These are phyloP conservation scores for Emericellopsis atlantica DNA, from an alignment of 2,329 filamentous ascomycete species.

Conservation along the genomic window DNA sequence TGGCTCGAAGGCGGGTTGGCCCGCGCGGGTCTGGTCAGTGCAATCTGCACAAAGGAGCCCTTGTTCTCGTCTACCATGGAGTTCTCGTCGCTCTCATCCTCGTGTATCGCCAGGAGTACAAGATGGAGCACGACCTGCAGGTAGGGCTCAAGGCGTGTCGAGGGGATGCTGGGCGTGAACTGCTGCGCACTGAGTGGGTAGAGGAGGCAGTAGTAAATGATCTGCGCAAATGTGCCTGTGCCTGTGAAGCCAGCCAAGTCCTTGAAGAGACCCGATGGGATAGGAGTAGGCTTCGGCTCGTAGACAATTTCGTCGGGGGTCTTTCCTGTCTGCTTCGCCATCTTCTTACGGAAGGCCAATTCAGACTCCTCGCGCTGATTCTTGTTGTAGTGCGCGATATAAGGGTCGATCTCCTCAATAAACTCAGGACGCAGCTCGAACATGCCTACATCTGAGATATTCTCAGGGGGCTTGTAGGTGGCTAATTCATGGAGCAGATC, in stretches of 20 bases:
- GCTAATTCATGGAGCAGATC: constrained; percentile 78
- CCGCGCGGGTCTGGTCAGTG: constrained; percentile 51
- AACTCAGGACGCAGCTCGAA: constrained; percentile 85
- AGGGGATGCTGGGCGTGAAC: constrained; percentile 61
- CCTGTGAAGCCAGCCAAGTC: constrained; percentile 68
- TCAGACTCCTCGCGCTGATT: constrained; percentile 96
- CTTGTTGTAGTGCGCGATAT: constrained; percentile 90
- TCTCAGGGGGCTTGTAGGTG: constrained; percentile 80
- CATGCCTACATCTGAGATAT: constrained; percentile 80
- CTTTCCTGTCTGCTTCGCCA: constrained; percentile 79
- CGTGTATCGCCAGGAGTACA: constrained; percentile 70
- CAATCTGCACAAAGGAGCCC: constrained; percentile 60
- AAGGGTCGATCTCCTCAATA: constrained; percentile 83
- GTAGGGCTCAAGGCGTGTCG: constrained; percentile 79
- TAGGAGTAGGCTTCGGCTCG: constrained; percentile 70
- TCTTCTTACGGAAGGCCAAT: constrained; percentile 72
- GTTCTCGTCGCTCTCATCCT: constrained; percentile 56
- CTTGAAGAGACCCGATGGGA: constrained; percentile 66
- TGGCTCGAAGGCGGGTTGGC: constrained; percentile 47
- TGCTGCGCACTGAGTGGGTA: constrained; percentile 62
- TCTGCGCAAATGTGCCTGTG: constrained; percentile 76
- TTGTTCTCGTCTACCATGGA: constrained; percentile 30
- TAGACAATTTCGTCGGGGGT: constrained; percentile 74
- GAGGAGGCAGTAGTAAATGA: constrained; percentile 77
- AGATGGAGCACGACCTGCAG: constrained; percentile 85